These are phyloP conservation scores for Beauveria brongniartii DNA, from an alignment of 2,329 filamentous ascomycete species.

Conservation along the genomic window DNA sequence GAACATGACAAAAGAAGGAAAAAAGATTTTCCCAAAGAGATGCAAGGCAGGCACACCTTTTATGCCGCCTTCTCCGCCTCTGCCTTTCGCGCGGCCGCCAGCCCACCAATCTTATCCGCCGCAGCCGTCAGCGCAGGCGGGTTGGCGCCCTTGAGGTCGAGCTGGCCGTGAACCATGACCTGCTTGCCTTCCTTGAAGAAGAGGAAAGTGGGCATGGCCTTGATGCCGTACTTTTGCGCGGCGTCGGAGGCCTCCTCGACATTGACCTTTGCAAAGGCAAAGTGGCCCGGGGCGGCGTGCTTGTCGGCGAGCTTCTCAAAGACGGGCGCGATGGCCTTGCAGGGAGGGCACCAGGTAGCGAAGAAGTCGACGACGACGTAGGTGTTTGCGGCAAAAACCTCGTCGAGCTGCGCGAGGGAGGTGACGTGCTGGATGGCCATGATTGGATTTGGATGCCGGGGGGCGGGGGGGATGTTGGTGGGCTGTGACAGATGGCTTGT, in stretches of 20 bases:
- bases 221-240: conserved; percentile 66
- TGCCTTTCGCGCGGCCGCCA: conserved; percentile 26
- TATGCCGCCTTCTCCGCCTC: conserved; percentile 13
- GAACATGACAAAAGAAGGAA: too few species aligned
- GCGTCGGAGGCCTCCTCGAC: conserved; percentile 75
- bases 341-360: conserved; percentile 44
- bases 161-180: conserved; percentile 24
- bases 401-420: conserved; percentile 25
- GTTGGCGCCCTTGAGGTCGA: conserved; percentile 28
- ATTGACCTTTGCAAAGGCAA: conserved; percentile 83
- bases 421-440: conserved; percentile 22
- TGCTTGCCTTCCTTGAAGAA: conserved; percentile 68
- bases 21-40: too few species aligned
- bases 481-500: not conserved
- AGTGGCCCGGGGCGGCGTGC: conserved; percentile 34
- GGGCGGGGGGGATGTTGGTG: not conserved
- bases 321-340: conserved; percentile 39
- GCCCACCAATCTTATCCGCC: conserved; percentile 28
- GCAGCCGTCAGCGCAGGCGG: conserved; percentile 23
- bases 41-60: too few species aligned
- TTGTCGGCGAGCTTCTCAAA: conserved; percentile 26
- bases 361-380: conserved; percentile 41
- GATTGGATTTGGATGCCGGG: not conserved
- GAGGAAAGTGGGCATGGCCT: conserved; percentile 90
- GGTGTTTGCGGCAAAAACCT: conserved; percentile 30